Percentiles rank a stretch among this genome's conserved stretches.
phyloP scores from a whole-genome alignment of 2,329 filamentous ascomycete genomes.

The Fusarium sororula region DNA sequence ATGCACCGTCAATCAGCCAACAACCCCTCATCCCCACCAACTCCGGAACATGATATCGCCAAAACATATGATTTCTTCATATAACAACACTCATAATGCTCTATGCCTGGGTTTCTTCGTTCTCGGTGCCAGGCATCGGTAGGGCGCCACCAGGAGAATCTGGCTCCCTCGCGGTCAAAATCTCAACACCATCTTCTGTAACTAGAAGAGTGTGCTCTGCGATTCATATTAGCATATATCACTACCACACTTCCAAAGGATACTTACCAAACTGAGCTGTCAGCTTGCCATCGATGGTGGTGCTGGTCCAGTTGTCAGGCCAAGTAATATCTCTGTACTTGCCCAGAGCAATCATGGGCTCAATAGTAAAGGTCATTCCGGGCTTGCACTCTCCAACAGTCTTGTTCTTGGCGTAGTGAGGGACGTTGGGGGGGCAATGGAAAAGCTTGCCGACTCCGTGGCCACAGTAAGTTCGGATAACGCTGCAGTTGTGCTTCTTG shows the following conservation, averaged over 20 bases:
- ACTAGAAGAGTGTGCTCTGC: conserved; percentile 84
- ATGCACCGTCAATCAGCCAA: conserved; percentile 9
- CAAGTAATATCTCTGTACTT: conserved; percentile 93
- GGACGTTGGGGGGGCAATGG: conserved; percentile 92
- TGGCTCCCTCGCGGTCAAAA: conserved; percentile 77
- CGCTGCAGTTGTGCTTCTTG: conserved; percentile 84
- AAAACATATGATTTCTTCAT: conserved; percentile 5
- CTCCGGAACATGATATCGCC: conserved; percentile 16
- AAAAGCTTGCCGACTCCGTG: conserved; percentile 95
- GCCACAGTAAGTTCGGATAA: conserved; percentile 95
- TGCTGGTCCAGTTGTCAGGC: conserved; percentile 99
- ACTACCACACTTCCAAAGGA: not conserved
- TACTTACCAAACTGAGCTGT: conserved; percentile 90
- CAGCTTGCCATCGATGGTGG: conserved; percentile 86
- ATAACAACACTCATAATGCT: not conserved
- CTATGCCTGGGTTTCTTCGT: conserved; percentile 23
- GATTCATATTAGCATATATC: conserved; percentile 31
- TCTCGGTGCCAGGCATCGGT: conserved; percentile 58
- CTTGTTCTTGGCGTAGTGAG: conserved; percentile 99
- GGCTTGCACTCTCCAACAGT: conserved; percentile 92
- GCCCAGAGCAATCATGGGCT: conserved; percentile 96
- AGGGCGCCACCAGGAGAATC: conserved; percentile 81
- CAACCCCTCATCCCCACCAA: conserved; percentile 16
- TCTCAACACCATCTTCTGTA: conserved; percentile 82
- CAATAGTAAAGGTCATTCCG: conserved; percentile 98